Evolutionary conservation across 2,329 filamentous ascomycete species (phyloP).

Genomic region (Fonsecaea pugnacius): DNA sequence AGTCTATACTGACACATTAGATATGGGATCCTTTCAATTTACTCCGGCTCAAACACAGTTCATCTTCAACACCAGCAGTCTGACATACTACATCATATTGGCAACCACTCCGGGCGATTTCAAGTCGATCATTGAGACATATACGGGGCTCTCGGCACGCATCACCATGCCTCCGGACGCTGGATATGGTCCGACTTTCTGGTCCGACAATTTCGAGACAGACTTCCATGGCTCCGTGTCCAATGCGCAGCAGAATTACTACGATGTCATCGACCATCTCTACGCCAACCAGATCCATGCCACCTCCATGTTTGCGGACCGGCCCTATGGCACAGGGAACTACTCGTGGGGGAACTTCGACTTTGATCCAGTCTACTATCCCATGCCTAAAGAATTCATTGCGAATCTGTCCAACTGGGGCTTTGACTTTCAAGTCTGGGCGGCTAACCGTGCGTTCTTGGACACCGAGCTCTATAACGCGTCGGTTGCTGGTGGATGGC

Average conservation of each 20-base stretch:
- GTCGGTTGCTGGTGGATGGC: constrained; percentile 9
- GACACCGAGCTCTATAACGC: constrained; percentile 12
- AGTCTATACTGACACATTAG: constrained; percentile 13
- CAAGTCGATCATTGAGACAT: constrained; percentile 13
- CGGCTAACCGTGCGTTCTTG: constrained; percentile 8
- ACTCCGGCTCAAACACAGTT: constrained; percentile 5
- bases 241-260: constrained; percentile 14
- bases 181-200: constrained; percentile 14
- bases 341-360: constrained; percentile 15
- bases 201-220: constrained; percentile 14
- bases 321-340: constrained; percentile 8
- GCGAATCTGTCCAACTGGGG: constrained; percentile 12
- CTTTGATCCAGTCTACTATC: constrained; percentile 13
- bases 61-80: constrained; percentile 14
- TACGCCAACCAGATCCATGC: constrained; percentile 13
- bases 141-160: constrained; percentile 2
- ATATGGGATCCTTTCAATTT: constrained; percentile 14
- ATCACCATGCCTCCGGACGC: constrained; percentile 12
- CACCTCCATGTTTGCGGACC: constrained; percentile 7
- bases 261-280: constrained; percentile 13
- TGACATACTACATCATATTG: constrained; percentile 13
- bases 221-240: constrained; percentile 12
- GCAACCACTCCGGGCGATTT: constrained; percentile 8
- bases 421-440: constrained; percentile 15
- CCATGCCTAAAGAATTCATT: constrained; percentile 8